These are phyloP conservation scores for Penicillium chermesinum DNA, from an alignment of 495 filamentous ascomycete species.

Conservation along the genomic window DNA sequence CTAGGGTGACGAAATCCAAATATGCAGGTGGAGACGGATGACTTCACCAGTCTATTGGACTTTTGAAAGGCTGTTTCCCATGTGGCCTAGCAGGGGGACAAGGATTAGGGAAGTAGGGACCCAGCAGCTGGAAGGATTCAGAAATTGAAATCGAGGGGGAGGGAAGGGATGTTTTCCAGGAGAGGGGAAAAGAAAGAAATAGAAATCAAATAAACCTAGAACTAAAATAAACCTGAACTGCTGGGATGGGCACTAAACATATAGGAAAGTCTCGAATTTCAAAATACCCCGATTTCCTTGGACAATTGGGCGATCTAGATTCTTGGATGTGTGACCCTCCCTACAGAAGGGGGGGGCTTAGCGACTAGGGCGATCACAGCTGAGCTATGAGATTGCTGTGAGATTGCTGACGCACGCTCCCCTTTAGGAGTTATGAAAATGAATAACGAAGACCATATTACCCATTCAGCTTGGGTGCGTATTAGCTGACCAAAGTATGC, in stretches of 20 bases:
- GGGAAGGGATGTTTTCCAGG: background rate
- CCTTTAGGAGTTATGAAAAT: background rate
- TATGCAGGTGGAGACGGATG: background rate
- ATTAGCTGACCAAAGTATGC: background rate
- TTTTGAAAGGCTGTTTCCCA: background rate
- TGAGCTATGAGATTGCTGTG: conserved; percentile 1
- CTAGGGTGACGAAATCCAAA: background rate
- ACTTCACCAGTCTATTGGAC: background rate
- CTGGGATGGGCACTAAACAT: too few relatives aligned
- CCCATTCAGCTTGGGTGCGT: background rate
- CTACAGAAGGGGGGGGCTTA: background rate
- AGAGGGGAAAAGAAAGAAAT: background rate
- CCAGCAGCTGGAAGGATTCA: background rate
- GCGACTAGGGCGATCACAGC: conserved; percentile 1
- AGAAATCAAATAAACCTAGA: too few relatives aligned
- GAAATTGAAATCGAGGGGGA: background rate
- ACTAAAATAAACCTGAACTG: too few relatives aligned
- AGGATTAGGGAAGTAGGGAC: background rate
- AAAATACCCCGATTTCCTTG: too few relatives aligned
- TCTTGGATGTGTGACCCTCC: conserved; percentile 5
- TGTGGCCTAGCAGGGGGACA: background rate
- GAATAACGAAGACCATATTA: background rate
- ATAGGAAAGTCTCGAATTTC: too few relatives aligned
- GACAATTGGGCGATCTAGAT: conserved; percentile 12
- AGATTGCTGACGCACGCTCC: background rate